Conservation (phyloP, 2,329 filamentous ascomycete genomes). For the Didymella sp. region DNA sequence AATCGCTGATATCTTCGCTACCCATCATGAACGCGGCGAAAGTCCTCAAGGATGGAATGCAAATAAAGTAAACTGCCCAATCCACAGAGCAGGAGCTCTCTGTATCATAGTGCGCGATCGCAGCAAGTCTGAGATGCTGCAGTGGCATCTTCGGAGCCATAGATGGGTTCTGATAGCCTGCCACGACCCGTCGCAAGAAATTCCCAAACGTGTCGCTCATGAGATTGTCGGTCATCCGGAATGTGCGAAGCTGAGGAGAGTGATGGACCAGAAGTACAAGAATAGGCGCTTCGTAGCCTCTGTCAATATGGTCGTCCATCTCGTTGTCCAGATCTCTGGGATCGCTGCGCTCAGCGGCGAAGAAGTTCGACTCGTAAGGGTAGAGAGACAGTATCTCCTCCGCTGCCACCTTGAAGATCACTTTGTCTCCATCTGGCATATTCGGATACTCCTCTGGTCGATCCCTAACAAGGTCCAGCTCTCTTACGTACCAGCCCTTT, state of each 20-base stretch:
- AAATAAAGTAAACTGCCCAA: slow-evolving; percentile 22
- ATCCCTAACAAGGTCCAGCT: slow-evolving; percentile 21
- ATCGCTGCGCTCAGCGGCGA: neutral
- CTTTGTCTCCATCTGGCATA: slow-evolving; percentile 15
- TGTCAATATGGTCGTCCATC: neutral
- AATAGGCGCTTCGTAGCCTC: slow-evolving; percentile 9
- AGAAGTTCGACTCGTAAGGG: slow-evolving; percentile 1
- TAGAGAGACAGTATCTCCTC: slow-evolving; percentile 10
- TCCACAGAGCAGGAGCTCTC: slow-evolving; percentile 9
- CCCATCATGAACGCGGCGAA: slow-evolving; percentile 25
- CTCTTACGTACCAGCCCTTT: slow-evolving; percentile 26
- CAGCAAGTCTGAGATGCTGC: slow-evolving; percentile 21
- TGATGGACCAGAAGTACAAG: slow-evolving; percentile 24
- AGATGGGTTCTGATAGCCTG: slow-evolving; percentile 14
- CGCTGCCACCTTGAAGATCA: slow-evolving; percentile 10
- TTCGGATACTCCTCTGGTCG: slow-evolving; percentile 5
- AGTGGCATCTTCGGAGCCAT: slow-evolving; percentile 18
- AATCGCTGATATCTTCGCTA: neutral
- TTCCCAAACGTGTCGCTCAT: slow-evolving; percentile 1
- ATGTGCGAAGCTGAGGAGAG: slow-evolving; percentile 16
- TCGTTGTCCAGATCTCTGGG: neutral
- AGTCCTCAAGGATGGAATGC: slow-evolving; percentile 21
- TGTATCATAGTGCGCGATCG: slow-evolving; percentile 18
- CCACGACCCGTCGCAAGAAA: slow-evolving; percentile 11
- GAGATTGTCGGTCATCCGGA: slow-evolving; percentile 18